phyloP scores from a whole-genome alignment of 768 basidiomycete species.

The Suillus americanus region DNA sequence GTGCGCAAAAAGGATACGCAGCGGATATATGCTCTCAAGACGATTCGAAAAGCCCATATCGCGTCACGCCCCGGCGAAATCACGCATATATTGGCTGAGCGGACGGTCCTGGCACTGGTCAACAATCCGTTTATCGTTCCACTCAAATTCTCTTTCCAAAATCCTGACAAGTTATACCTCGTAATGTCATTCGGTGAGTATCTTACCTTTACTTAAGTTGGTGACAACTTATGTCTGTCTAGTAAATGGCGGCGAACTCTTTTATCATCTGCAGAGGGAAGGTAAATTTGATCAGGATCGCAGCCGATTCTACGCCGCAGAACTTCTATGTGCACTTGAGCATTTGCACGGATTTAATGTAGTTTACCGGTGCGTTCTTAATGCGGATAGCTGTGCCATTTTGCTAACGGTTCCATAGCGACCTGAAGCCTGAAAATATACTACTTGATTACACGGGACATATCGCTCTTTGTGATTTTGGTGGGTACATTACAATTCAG shows the following conservation, averaged over 20 bases:
- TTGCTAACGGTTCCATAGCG: constrained; percentile 43
- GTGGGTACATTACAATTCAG: constrained; percentile 31
- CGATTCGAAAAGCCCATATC: constrained; percentile 97
- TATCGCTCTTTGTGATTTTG: constrained; percentile 97
- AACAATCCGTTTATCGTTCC: constrained; percentile 99
- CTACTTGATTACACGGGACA: constrained; percentile 96
- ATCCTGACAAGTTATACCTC: constrained; percentile 93
- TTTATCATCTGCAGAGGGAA: constrained; percentile 96
- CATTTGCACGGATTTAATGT: constrained; percentile 98
- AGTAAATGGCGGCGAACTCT: constrained; percentile 98
- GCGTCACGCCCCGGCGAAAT: constrained; percentile 96
- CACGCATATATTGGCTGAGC: constrained; percentile 95
- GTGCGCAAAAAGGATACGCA: constrained; percentile 98
- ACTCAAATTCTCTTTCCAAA: constrained; percentile 98
- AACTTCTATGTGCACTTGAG: constrained; percentile 91
- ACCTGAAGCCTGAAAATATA: constrained; percentile 98
- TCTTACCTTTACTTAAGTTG: background rate
- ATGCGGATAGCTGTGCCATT: background rate
- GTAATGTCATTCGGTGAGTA: constrained; percentile 91
- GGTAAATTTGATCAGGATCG: constrained; percentile 94
- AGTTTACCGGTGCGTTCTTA: constrained; percentile 77
- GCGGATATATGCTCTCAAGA: constrained; percentile 97
- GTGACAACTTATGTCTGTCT: background rate
- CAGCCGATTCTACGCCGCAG: constrained; percentile 97
- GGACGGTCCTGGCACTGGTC: constrained; percentile 94